Conservation (phyloP, 352 stramenopile genomes). For the Elongisporangium anandrum region DNA sequence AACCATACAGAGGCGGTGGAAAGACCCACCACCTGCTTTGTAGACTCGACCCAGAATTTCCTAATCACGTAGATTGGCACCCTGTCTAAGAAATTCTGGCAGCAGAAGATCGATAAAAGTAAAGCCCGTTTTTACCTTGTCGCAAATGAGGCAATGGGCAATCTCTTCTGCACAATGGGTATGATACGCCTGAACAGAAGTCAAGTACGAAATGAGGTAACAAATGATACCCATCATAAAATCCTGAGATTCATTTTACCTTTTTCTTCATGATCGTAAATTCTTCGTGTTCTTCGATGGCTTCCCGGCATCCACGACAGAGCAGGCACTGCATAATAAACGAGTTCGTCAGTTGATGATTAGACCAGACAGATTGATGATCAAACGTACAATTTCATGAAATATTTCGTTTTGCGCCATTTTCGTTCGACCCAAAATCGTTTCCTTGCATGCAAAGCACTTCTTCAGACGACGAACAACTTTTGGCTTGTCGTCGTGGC, state of each 20-base stretch:
- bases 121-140: constrained; percentile 35
- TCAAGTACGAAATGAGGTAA: background rate
- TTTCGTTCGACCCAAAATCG: constrained; percentile 77
- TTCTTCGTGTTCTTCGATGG: constrained; percentile 76
- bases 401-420: constrained; percentile 76
- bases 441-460: constrained; percentile 79
- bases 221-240: background rate
- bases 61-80: constrained; percentile 8
- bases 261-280: constrained; percentile 81
- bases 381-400: constrained; percentile 61
- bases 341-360: background rate
- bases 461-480: constrained; percentile 70
- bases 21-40: constrained; percentile 48
- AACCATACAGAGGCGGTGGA: constrained; percentile 80
- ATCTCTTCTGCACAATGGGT: constrained; percentile 65
- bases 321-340: constrained; percentile 58
- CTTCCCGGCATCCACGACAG: constrained; percentile 64
- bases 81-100: background rate
- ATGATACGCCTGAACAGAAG: constrained; percentile 46
- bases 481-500: constrained; percentile 54
- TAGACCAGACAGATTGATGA: background rate
- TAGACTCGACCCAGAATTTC: constrained; percentile 80
- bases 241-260: constrained; percentile 12
- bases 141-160: constrained; percentile 61
- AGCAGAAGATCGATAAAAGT: background rate